Evolutionary conservation across 2,329 filamentous ascomycete genomes (phyloP), one percentile per base, ranked within the genome.

Genomic region (Exophiala phaeomuriformis): DNA sequence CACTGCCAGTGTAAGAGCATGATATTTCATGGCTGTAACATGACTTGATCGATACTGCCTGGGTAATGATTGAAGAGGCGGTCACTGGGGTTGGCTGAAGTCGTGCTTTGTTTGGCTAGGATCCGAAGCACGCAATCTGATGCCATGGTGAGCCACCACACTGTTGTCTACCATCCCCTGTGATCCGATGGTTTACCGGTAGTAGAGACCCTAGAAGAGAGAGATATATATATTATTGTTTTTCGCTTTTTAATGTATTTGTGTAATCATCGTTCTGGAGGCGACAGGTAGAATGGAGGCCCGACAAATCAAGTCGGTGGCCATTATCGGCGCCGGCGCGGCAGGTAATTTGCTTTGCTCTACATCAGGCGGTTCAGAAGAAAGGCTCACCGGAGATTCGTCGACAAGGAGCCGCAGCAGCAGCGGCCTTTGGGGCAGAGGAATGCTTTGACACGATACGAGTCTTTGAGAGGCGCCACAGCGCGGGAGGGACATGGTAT

Each of bases 401-500:
- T 10, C n/a, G 8, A 49, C 37, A 12, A 69, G 67, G 68, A 40
- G 67, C 67, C 2, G 65, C 64, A 7, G 59, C 66, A 10, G 67
- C 68, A 3, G 66, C 66, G 44, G 68, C 68, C 31, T 63, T 69
- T 28, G 57, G 62, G n/a, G 60, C 68, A 30, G 68, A 70, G 51
- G 62, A 65, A 33, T 59, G 55, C 47, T 70, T 69, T 49, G 64
- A 66, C 41, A 58, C 49, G 2, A 69, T 70, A 32, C 64, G 61
- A 39, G 66, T 70, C 1, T 70, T 68, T 44, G 68, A 70, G 56
- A 61, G 67, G 31, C 61, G 67, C 45, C 66, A 65, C 42, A 62
- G 60, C 29, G 57, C 67, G 12, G 67, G 68, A 41, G 68, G 68
- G 27, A 69, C 68, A 44, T 69, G 68, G 68, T 67, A 39, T 39